Evolutionary conservation across 1,139 yeast species (phyloP).

Genomic region (Petasospora fabianii): DNA sequence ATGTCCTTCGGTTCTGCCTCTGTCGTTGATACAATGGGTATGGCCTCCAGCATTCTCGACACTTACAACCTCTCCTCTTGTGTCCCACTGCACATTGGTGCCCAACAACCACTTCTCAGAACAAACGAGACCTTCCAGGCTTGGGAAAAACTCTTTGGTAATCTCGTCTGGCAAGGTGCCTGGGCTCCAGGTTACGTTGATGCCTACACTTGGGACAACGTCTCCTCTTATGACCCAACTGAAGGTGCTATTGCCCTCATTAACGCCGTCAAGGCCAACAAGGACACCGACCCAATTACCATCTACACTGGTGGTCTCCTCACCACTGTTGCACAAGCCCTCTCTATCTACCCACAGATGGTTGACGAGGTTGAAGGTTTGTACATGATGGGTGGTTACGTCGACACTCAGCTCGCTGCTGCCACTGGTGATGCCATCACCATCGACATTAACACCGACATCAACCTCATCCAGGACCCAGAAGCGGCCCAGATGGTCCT

Average conservation of each 20-base stretch:
- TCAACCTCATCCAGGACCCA: slow-evolving; percentile 41
- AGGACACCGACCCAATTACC: slow-evolving; percentile 34
- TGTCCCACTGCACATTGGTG: slow-evolving; percentile 39
- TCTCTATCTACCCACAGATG: slow-evolving; percentile 36
- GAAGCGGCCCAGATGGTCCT: slow-evolving; percentile 42
- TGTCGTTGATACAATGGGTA: slow-evolving; percentile 35
- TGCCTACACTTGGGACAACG: slow-evolving; percentile 31
- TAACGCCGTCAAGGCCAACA: slow-evolving; percentile 35
- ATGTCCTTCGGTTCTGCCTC: slow-evolving; percentile 39
- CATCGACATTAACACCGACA: slow-evolving; percentile 39
- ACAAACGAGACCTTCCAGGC: slow-evolving; percentile 37
- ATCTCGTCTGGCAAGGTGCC: slow-evolving; percentile 42
- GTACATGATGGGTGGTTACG: slow-evolving; percentile 42
- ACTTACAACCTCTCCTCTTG: slow-evolving; percentile 35
- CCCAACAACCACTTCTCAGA: slow-evolving; percentile 36
- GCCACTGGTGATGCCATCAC: slow-evolving; percentile 32
- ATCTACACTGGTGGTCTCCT: slow-evolving; percentile 38
- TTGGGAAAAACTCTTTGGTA: slow-evolving; percentile 38
- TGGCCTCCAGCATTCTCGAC: slow-evolving; percentile 29
- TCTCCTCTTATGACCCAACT: slow-evolving; percentile 28
- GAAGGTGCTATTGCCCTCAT: slow-evolving; percentile 39
- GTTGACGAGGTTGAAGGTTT: slow-evolving; percentile 38
- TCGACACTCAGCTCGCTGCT: slow-evolving; percentile 37
- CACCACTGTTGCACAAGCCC: slow-evolving; percentile 43
- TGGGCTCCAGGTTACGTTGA: slow-evolving; percentile 33